Evolutionary conservation across 176 grass and related monocot genomes (phyloP).

Genomic region (Cocos nucifera): DNA sequence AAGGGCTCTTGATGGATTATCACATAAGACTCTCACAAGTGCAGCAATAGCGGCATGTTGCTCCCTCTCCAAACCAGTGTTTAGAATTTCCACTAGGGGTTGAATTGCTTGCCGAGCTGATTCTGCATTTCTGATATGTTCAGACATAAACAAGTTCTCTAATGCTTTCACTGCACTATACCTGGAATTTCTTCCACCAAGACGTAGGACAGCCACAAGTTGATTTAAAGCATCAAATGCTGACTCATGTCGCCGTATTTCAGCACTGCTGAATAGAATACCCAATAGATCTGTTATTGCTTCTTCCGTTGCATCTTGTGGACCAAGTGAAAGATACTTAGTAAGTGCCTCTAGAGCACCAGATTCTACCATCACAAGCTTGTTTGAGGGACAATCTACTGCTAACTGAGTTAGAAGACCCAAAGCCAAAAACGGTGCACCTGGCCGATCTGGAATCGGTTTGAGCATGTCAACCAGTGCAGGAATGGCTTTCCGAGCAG

Average conservation of each 20-base stretch:
- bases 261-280: slow-evolving; percentile 69
- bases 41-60: slow-evolving; percentile 99
- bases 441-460: slow-evolving; percentile 96
- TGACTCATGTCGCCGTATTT: slow-evolving; percentile 90
- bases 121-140: slow-evolving; percentile 91
- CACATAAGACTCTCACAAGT: slow-evolving; percentile 78
- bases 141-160: slow-evolving; percentile 89
- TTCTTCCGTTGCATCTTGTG: slow-evolving; percentile 93
- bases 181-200: slow-evolving; percentile 95
- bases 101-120: slow-evolving; percentile 90
- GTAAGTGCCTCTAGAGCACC: slow-evolving; percentile 91
- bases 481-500: slow-evolving; percentile 93
- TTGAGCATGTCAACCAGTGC: slow-evolving; percentile 97
- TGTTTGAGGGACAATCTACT: slow-evolving; percentile 78
- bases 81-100: slow-evolving; percentile 94
- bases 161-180: slow-evolving; percentile 97
- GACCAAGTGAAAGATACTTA: slow-evolving; percentile 93
- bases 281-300: slow-evolving; percentile 90
- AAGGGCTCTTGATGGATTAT: slow-evolving; percentile 94
- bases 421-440: slow-evolving; percentile 93
- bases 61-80: slow-evolving; percentile 93
- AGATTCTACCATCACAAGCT: slow-evolving; percentile 91
- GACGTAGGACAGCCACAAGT: slow-evolving; percentile 91
- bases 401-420: slow-evolving; percentile 82
- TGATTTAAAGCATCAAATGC: slow-evolving; percentile 81